phyloP scores from a whole-genome alignment of 2,329 filamentous ascomycete species.

The Neonectria faginata region DNA sequence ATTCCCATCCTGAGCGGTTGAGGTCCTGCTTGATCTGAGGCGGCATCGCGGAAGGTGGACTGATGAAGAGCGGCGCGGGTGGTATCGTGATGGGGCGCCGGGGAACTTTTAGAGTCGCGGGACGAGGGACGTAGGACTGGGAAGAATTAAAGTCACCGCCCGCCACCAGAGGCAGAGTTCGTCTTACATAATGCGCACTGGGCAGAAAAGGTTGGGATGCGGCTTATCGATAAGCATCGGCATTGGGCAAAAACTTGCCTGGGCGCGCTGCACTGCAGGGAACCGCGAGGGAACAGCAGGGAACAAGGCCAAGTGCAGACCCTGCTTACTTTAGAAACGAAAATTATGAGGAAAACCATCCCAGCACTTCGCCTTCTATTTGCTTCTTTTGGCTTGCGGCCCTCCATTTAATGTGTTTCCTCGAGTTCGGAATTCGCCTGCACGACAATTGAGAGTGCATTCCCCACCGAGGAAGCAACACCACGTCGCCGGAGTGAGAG shows the following conservation, averaged over 20 bases:
- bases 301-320: conserved; percentile 2
- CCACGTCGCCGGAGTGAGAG: neutral
- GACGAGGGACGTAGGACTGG: conserved; percentile 26
- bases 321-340: conserved; percentile 17
- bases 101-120: conserved; percentile 42
- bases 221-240: conserved; percentile 46
- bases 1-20: conserved; percentile 96
- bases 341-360: conserved; percentile 7
- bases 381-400: neutral
- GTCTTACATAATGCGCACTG: conserved; percentile 40
- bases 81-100: conserved; percentile 34
- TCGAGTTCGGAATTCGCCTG: conserved; percentile 25
- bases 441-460: conserved; percentile 5
- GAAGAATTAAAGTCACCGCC: conserved; percentile 41
- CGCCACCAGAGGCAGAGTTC: conserved; percentile 31
- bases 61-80: conserved; percentile 34
- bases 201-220: conserved; percentile 14
- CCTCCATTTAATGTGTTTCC: neutral
- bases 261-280: neutral
- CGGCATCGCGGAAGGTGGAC: conserved; percentile 67
- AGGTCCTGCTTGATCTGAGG: conserved; percentile 96
- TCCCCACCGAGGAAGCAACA: conserved; percentile 22
- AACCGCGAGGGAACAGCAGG: conserved; percentile 3
- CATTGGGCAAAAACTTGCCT: conserved; percentile 4
- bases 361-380: conserved; percentile 7